phyloP scores from a whole-genome alignment of 257 asterid species.

The Schizonepeta tenuifolia region DNA sequence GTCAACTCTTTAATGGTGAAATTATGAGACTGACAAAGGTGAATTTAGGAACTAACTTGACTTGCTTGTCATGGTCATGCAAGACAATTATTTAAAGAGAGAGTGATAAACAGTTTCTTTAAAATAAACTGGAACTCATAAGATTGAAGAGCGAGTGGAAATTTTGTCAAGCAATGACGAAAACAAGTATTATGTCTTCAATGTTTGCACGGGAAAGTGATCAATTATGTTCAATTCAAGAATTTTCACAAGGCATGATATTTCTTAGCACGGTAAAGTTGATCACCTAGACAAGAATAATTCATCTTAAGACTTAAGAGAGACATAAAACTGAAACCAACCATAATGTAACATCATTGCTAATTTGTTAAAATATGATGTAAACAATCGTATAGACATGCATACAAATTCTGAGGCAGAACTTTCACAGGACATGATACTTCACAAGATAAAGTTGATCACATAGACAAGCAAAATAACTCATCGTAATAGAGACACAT shows the following conservation, averaged over 20 bases:
- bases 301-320: neutral
- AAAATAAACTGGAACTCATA: neutral
- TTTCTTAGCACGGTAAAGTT: neutral
- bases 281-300: neutral
- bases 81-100: neutral
- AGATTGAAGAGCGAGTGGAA: neutral
- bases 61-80: constrained; percentile 5
- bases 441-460: neutral
- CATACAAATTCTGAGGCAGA: neutral
- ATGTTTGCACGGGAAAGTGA: too few relatives aligned
- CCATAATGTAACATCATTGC: neutral
- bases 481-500: neutral
- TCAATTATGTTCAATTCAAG: too few relatives aligned
- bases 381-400: neutral
- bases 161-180: neutral
- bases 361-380: neutral
- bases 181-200: constrained; percentile 4
- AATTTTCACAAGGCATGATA: neutral
- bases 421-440: neutral
- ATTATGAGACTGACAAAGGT: constrained; percentile 1
- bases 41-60: neutral
- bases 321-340: neutral
- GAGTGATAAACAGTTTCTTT: neutral
- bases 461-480: neutral
- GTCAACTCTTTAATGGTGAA: constrained; percentile 11